These are phyloP conservation scores for Colletotrichum tropicicola DNA, from an alignment of 2,329 filamentous ascomycete genomes.

Conservation along the genomic window DNA sequence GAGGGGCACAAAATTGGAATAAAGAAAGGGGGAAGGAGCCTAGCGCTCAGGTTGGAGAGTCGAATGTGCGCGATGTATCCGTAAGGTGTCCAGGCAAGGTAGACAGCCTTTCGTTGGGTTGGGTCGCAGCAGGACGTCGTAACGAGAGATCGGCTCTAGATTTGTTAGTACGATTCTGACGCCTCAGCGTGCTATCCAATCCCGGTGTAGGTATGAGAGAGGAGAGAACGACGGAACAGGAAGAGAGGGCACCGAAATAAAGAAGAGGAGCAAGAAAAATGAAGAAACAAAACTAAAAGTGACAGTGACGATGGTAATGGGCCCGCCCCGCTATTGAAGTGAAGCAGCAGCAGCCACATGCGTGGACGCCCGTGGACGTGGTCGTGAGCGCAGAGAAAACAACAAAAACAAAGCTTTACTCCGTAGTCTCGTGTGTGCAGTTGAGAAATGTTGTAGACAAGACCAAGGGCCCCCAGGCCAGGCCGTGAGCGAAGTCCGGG, in stretches of 20 bases:
- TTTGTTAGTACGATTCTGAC: neutral
- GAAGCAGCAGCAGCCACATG: neutral
- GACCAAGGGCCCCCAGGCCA: neutral
- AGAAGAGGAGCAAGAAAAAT: too few relatives aligned
- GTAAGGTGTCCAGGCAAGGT: neutral
- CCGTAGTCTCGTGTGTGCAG: neutral
- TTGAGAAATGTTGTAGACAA: neutral
- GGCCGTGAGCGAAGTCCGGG: neutral
- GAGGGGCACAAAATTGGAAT: too few relatives aligned
- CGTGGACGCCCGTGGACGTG: neutral
- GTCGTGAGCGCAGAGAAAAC: neutral
- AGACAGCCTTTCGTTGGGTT: neutral
- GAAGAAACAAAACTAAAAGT: too few relatives aligned
- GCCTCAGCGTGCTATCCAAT: neutral
- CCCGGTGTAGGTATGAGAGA: neutral
- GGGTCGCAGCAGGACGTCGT: neutral
- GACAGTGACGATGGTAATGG: neutral
- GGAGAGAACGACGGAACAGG: neutral
- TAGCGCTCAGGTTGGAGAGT: too few relatives aligned
- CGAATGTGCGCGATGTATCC: too few relatives aligned
- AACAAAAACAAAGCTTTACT: slow-evolving; percentile 2
- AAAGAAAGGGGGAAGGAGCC: too few relatives aligned
- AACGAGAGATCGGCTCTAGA: neutral
- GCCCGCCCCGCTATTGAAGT: neutral
- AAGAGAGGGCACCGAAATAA: neutral